Conservation (phyloP, 305 asterid genomes). For the Fraxinus albicans region DNA sequence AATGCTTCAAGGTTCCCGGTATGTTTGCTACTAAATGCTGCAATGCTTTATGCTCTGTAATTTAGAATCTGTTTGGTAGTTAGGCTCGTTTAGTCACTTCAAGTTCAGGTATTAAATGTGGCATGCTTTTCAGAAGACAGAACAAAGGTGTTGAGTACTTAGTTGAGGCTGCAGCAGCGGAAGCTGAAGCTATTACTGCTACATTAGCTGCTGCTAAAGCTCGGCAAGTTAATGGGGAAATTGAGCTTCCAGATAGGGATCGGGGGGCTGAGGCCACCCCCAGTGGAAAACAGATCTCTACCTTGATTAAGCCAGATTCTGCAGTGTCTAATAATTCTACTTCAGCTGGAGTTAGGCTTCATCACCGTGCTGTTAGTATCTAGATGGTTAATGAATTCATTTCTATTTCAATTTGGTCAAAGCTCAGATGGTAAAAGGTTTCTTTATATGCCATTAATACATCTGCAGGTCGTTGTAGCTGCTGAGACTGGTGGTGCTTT, state of each 20-base stretch:
- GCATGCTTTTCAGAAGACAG: slow-evolving; percentile 51
- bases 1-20: slow-evolving; percentile 82
- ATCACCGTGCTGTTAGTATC: slow-evolving; percentile 95
- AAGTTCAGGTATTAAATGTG: slow-evolving; percentile 21
- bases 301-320: slow-evolving; percentile 83
- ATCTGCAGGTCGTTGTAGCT: slow-evolving; percentile 89
- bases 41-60: slow-evolving; percentile 16
- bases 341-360: slow-evolving; percentile 95
- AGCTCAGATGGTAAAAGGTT: slow-evolving; percentile 9
- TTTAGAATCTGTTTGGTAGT: slow-evolving; percentile 1
- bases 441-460: slow-evolving; percentile 22
- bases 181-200: slow-evolving; percentile 96
- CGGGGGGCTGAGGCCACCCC: slow-evolving; percentile 99
- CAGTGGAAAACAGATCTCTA: slow-evolving; percentile 75
- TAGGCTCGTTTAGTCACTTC: slow-evolving; percentile 15
- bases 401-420: neutral
- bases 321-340: slow-evolving; percentile 59
- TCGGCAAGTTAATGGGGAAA: slow-evolving; percentile 90
- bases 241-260: slow-evolving; percentile 88
- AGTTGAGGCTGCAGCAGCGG: slow-evolving; percentile 99
- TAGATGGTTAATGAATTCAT: slow-evolving; percentile 19
- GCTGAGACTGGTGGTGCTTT: slow-evolving; percentile 99
- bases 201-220: slow-evolving; percentile 99
- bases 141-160: slow-evolving; percentile 94
- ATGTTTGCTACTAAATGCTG: slow-evolving; percentile 4